Conservation (phyloP, 2,329 filamentous ascomycete genomes). For the Diaporthe sp. region DNA sequence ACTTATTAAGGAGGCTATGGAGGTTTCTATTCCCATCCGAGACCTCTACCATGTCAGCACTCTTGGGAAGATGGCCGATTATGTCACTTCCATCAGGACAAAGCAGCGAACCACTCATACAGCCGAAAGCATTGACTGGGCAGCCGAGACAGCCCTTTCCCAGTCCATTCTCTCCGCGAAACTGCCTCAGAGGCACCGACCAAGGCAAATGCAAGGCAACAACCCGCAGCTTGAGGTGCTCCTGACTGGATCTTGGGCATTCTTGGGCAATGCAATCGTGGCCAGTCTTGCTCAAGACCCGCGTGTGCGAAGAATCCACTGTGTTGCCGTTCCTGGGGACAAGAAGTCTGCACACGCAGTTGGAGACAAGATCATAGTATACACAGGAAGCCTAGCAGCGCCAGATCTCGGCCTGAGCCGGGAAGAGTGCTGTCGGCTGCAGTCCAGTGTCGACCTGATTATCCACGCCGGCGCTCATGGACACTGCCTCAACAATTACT, state of each 20-base stretch:
- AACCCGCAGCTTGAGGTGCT: slow-evolving; percentile 39
- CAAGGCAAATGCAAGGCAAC: not conserved
- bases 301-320: slow-evolving; percentile 51
- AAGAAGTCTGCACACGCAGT: not conserved
- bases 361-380: slow-evolving; percentile 4
- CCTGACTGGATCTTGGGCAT: slow-evolving; percentile 55
- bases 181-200: not conserved
- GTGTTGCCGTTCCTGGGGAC: slow-evolving; percentile 45
- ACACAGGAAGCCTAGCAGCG: not conserved
- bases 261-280: slow-evolving; percentile 55
- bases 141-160: slow-evolving; percentile 40
- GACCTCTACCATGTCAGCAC: slow-evolving; percentile 55
- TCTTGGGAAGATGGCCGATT: slow-evolving; percentile 52
- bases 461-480: slow-evolving; percentile 64
- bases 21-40: slow-evolving; percentile 8
- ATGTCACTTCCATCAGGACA: slow-evolving; percentile 39
- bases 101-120: slow-evolving; percentile 24
- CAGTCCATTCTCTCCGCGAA: slow-evolving; percentile 13
- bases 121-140: slow-evolving; percentile 29
- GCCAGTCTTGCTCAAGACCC: slow-evolving; percentile 48
- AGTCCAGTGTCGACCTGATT: slow-evolving; percentile 50
- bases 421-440: not conserved
- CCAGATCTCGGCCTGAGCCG: slow-evolving; percentile 14
- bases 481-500: slow-evolving; percentile 53
- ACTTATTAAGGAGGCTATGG: too few relatives aligned